Evolutionary conservation across 495 filamentous ascomycete genomes (phyloP).

Genomic region (Sphaerosporella brunnea): DNA sequence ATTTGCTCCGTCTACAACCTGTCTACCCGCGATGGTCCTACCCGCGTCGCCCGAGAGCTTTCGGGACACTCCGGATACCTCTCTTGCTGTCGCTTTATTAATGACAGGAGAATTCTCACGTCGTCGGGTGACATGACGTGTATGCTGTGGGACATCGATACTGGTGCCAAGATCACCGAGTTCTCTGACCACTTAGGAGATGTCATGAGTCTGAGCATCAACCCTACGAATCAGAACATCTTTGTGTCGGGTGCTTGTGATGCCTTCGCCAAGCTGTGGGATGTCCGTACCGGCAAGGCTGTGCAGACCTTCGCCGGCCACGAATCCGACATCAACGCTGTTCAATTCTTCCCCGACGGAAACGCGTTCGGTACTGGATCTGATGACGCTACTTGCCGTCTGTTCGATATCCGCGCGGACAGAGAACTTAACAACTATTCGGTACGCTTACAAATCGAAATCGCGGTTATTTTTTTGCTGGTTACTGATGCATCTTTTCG

Average conservation of each 20-base stretch:
- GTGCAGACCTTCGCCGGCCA: conserved; percentile 97
- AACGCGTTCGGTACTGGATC: conserved; percentile 98
- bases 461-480: not conserved
- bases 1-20: conserved; percentile 99
- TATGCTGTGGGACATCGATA: conserved; percentile 99
- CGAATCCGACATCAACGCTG: conserved; percentile 97
- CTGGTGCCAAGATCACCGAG: conserved; percentile 89
- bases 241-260: conserved; percentile 98
- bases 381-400: conserved; percentile 89
- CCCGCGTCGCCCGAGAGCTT: conserved; percentile 85
- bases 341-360: conserved; percentile 98
- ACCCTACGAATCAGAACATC: conserved; percentile 95
- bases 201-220: conserved; percentile 99
- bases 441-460: too few species aligned
- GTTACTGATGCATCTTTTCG: not conserved
- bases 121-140: conserved; percentile 99
- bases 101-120: conserved; percentile 90
- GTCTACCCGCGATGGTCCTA: conserved; percentile 85
- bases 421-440: conserved; percentile 92
- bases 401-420: conserved; percentile 95
- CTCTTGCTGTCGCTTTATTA: conserved; percentile 97
- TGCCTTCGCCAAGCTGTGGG: conserved; percentile 96
- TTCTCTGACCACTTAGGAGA: conserved; percentile 97
- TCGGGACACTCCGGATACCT: conserved; percentile 96
- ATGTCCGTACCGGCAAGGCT: conserved; percentile 94